Evolutionary conservation across 495 filamentous ascomycete species (phyloP).

Genomic region (Collariella sp.): DNA sequence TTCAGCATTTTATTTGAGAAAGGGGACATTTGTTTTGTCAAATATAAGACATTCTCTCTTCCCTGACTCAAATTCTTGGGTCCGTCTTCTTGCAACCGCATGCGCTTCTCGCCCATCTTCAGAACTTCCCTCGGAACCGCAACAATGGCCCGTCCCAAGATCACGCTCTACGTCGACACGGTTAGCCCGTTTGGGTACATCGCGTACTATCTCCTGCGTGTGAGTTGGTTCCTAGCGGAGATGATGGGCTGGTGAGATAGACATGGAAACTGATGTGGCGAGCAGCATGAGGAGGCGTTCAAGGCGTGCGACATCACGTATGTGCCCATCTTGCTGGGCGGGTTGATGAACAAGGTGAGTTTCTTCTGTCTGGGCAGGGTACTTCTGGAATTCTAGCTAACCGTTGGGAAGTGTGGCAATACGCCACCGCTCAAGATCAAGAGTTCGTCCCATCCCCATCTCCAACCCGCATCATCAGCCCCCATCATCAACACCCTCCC

Average conservation of each 20-base stretch:
- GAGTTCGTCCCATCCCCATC: conserved; percentile 37
- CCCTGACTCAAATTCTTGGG: too few relatives aligned
- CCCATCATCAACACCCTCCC: neutral
- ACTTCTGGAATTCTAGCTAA: neutral
- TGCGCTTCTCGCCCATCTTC: neutral
- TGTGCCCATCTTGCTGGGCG: conserved; percentile 61
- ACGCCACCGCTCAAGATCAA: conserved; percentile 57
- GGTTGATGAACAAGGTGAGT: conserved; percentile 51
- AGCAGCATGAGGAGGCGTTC: conserved; percentile 55
- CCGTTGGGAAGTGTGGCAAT: conserved; percentile 42
- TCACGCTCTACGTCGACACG: conserved; percentile 60
- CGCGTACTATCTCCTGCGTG: conserved; percentile 55
- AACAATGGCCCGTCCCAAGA: conserved; percentile 45
- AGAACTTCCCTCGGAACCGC: neutral
- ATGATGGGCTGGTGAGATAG: neutral
- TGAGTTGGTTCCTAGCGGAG: conserved; percentile 31
- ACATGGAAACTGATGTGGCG: neutral
- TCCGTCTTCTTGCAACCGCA: too few relatives aligned
- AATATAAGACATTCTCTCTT: too few relatives aligned
- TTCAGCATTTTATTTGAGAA: too few relatives aligned
- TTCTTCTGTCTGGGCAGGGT: neutral
- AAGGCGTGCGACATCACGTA: conserved; percentile 51
- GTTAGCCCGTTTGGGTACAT: conserved; percentile 65
- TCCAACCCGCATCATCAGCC: neutral
- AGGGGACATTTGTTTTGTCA: too few relatives aligned